Percentiles rank a stretch among this genome's conserved stretches.
These are phyloP conservation scores for Rosa rugosa DNA, from an alignment of 306 rosid species.

Conservation along the genomic window DNA sequence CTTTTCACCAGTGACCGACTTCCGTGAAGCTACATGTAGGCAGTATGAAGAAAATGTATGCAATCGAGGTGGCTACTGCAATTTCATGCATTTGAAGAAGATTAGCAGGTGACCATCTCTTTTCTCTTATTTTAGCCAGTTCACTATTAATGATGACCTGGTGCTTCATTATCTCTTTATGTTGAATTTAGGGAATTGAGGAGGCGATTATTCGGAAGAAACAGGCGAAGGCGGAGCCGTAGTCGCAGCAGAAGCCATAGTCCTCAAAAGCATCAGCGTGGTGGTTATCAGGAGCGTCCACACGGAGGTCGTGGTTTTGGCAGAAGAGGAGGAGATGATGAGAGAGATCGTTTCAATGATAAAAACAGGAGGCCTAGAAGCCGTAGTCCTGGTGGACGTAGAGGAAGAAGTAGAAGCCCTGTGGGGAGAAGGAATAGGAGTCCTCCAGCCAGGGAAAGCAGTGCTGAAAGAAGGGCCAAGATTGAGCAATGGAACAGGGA, in stretches of 20 bases:
- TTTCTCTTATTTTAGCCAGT: neutral
- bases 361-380: slow-evolving; percentile 76
- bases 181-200: slow-evolving; percentile 74
- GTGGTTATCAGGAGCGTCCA: slow-evolving; percentile 67
- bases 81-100: slow-evolving; percentile 96
- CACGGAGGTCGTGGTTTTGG: slow-evolving; percentile 62
- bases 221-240: slow-evolving; percentile 60
- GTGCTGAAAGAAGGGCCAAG: slow-evolving; percentile 92
- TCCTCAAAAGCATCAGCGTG: slow-evolving; percentile 62
- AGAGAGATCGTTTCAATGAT: slow-evolving; percentile 68
- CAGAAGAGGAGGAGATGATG: slow-evolving; percentile 88
- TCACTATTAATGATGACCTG: neutral
- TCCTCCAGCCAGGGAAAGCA: slow-evolving; percentile 77
- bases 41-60: slow-evolving; percentile 99
- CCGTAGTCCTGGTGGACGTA: slow-evolving; percentile 87
- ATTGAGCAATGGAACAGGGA: slow-evolving; percentile 98
- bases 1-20: slow-evolving; percentile 97
- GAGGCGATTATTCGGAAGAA: slow-evolving; percentile 80
- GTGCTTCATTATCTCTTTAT: neutral
- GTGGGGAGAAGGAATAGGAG: slow-evolving; percentile 66
- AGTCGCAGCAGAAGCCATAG: slow-evolving; percentile 84
- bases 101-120: slow-evolving; percentile 65
- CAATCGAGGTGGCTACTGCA: slow-evolving; percentile 97
- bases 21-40: slow-evolving; percentile 99
- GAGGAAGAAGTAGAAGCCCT: slow-evolving; percentile 90